Evolutionary conservation across 257 asterid genomes (phyloP).

Genomic region (Gentiana straminea): DNA sequence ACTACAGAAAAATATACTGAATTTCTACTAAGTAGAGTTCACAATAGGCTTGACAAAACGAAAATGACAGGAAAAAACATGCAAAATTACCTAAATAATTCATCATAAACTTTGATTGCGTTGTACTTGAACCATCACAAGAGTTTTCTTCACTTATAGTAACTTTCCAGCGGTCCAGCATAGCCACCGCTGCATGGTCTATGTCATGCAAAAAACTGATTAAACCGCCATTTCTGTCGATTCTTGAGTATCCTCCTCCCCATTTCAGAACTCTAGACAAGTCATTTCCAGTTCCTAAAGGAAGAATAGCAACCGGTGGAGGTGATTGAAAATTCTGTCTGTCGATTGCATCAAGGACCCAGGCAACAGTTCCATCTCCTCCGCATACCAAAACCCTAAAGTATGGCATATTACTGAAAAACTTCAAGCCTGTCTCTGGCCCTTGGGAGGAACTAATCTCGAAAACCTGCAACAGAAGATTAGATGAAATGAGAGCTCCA

Average conservation of each 20-base stretch:
- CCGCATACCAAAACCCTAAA: constrained; percentile 84
- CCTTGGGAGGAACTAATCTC: constrained; percentile 71
- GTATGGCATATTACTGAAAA: constrained; percentile 50
- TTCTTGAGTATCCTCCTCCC: constrained; percentile 75
- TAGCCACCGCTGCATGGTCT: constrained; percentile 67
- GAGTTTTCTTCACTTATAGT: constrained; percentile 44
- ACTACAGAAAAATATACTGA: no score
- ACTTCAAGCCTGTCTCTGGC: constrained; percentile 69
- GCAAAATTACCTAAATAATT: constrained; percentile 62
- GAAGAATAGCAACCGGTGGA: constrained; percentile 84
- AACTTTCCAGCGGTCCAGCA: constrained; percentile 89
- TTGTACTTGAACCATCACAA: constrained; percentile 22
- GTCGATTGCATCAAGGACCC: constrained; percentile 86
- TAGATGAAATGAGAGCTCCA: neutral
- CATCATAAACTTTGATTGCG: constrained; percentile 75
- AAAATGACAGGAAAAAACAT: neutral
- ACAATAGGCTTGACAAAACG: no score
- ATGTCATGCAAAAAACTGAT: constrained; percentile 58
- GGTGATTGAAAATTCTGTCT: constrained; percentile 61
- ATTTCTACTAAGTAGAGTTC: no score
- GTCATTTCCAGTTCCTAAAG: constrained; percentile 90
- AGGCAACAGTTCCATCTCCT: constrained; percentile 88
- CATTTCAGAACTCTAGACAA: constrained; percentile 67
- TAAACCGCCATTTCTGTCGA: constrained; percentile 73
- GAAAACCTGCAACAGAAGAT: constrained; percentile 36